Base-by-base conservation (phyloP, 345 rosid species). In the Eucalyptus cloeziana region DNA sequence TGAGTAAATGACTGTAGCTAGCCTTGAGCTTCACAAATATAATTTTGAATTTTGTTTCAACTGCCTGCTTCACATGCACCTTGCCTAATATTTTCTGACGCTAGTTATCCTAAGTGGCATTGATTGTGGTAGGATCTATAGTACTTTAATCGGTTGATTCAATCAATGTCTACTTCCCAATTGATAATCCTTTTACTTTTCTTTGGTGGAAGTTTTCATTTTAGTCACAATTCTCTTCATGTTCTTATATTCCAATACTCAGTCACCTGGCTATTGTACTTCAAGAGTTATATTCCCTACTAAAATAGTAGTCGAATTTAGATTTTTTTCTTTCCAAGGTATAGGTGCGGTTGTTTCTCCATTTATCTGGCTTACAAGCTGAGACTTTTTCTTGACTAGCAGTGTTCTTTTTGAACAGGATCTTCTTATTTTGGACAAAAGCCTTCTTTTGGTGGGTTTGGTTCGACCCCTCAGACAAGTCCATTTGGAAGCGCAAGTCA, bases 401-500 rank as follows among this genome's bases (percentile, higher is more conserved):
- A 37, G 15, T 71, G 27, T 37, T 76, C 45, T 76, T 15, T 88
- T 62, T 87, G 51, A 86, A 50, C 58, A 96, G 99, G 96, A 25
- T 87, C 93, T 88, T 94, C 95, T 90, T 89, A 80, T 33, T 96
- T 94, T 87, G 97, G 98, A 85, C 98, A 97, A 91, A 94, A 95
- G 91, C 90, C 96, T 91, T 92, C 93, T 80, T 96, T 96, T 89
- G 98, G 93, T 86, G 92, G 98, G 89, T 94, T 94, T 92, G 96
- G 94, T 56, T 93, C 98, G 83, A 89, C 93, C 50, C 89, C 71
- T 91, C 83, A 76, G 21, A 37, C 47, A 3, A 37, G 47, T 89
- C 91, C 94, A 5, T 93, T 93, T 52, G 92, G 94, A 64, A 87
- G 93, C 86, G 87, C 87, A 49, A 52, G 91, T 56, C 83, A 71